Conservation (phyloP, 768 basidiomycete species). For the Russula sp. region DNA sequence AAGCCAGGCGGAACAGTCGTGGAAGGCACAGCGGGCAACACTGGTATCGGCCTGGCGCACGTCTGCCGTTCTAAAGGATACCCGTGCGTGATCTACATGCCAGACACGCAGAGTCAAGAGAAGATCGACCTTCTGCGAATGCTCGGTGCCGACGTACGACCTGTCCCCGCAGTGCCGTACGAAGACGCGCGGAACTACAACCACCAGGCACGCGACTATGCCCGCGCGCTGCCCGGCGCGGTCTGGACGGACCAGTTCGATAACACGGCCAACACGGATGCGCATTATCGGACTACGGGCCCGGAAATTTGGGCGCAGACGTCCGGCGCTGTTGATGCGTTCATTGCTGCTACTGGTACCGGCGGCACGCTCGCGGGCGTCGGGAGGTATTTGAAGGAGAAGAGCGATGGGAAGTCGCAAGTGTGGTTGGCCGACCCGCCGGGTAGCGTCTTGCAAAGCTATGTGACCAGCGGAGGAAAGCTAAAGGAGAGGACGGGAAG, state of each 20-base stretch:
- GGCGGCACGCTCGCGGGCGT: conserved; percentile 94
- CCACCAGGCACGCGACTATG: conserved; percentile 91
- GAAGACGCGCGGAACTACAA: conserved; percentile 97
- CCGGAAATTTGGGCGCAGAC: conserved; percentile 97
- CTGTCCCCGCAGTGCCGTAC: conserved; percentile 95
- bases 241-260: conserved; percentile 99
- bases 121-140: conserved; percentile 97
- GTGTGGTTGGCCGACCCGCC: conserved; percentile 97
- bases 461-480: conserved; percentile 75
- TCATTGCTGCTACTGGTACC: conserved; percentile 92
- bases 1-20: conserved; percentile 95
- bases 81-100: conserved; percentile 99
- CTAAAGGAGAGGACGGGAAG: conserved; percentile 75
- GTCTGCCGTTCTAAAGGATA: conserved; percentile 93
- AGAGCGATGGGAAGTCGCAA: conserved; percentile 72
- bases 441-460: conserved; percentile 86
- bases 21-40: conserved; percentile 98
- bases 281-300: conserved; percentile 87
- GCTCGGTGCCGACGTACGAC: conserved; percentile 95
- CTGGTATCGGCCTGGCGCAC: conserved; percentile 92
- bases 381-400: conserved; percentile 81
- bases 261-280: conserved; percentile 86
- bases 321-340: conserved; percentile 75
- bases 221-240: conserved; percentile 67
- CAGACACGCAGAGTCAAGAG: conserved; percentile 94